Conservation (phyloP, 805 yeast genomes). For the Metschnikowia arizonensis region DNA sequence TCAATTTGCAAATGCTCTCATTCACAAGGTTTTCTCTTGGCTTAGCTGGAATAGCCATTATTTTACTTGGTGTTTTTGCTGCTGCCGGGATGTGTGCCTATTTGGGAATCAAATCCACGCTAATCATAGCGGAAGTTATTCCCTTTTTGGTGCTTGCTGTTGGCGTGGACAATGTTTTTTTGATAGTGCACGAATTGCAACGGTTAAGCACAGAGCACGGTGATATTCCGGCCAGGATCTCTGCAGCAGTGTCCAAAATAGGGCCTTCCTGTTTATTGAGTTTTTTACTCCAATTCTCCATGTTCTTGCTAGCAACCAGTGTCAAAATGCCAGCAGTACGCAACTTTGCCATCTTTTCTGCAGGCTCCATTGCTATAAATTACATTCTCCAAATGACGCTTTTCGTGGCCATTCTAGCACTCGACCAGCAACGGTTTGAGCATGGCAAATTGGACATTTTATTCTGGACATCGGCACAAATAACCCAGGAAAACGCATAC, state of each 20-base stretch:
- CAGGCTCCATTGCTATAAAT: constrained; percentile 78
- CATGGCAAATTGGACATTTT: constrained; percentile 55
- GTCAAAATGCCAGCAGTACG: constrained; percentile 96
- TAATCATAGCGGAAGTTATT: constrained; percentile 93
- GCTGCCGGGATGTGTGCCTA: constrained; percentile 79
- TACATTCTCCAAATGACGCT: constrained; percentile 76
- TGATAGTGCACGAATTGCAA: constrained; percentile 76
- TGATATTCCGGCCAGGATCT: constrained; percentile 28
- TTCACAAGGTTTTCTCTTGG: constrained; percentile 73
- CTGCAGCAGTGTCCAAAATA: constrained; percentile 62
- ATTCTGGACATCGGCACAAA: constrained; percentile 40
- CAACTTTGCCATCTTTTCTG: constrained; percentile 88
- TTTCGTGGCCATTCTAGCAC: constrained; percentile 65
- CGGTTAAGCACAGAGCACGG: constrained; percentile 39
- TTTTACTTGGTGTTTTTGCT: constrained; percentile 71
- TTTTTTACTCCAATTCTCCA: constrained; percentile 70
- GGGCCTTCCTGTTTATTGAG: constrained; percentile 87
- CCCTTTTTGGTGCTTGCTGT: constrained; percentile 90
- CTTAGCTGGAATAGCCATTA: constrained; percentile 77
- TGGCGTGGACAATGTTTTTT: constrained; percentile 92
- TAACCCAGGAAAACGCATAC: constrained; percentile 5
- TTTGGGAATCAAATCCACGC: constrained; percentile 78
- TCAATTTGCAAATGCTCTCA: constrained; percentile 29
- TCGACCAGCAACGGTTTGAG: constrained; percentile 63
- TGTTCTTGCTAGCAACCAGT: constrained; percentile 71